Conservation (phyloP, 345 rosid species). For the Sonneratia alba region DNA sequence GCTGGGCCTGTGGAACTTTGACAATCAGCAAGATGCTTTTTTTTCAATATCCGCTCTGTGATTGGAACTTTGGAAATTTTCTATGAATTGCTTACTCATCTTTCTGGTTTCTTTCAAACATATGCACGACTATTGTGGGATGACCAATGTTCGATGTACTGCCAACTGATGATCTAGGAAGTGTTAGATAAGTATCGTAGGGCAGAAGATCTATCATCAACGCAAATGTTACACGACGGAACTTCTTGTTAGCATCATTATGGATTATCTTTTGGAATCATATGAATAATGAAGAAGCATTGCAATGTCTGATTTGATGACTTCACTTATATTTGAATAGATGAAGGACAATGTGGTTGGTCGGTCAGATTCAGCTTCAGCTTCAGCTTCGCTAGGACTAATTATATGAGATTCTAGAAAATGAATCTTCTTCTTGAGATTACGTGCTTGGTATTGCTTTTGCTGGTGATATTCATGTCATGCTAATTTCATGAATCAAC, state of each 20-base stretch:
- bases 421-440: background rate
- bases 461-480: background rate
- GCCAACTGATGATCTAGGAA: background rate
- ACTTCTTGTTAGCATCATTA: background rate
- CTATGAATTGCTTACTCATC: background rate
- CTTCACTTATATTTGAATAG: background rate
- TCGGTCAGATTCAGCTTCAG: background rate
- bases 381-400: background rate
- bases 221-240: background rate
- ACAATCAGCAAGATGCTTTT: background rate
- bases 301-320: background rate
- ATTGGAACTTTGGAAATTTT: background rate
- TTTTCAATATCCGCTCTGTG: background rate
- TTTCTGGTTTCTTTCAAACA: background rate
- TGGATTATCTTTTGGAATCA: background rate
- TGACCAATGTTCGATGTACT: background rate
- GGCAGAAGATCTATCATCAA: background rate
- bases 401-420: background rate
- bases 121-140: background rate
- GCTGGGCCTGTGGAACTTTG: background rate
- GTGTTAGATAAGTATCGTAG: background rate
- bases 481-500: background rate
- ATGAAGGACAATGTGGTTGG: background rate
- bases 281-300: background rate
- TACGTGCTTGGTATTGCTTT: background rate